A percentile compares a stretch with the other conserved stretches of the same genome.
Evolutionary conservation across 148 eudicot species (phyloP).

Genomic region (Arctostaphylos glauca): DNA sequence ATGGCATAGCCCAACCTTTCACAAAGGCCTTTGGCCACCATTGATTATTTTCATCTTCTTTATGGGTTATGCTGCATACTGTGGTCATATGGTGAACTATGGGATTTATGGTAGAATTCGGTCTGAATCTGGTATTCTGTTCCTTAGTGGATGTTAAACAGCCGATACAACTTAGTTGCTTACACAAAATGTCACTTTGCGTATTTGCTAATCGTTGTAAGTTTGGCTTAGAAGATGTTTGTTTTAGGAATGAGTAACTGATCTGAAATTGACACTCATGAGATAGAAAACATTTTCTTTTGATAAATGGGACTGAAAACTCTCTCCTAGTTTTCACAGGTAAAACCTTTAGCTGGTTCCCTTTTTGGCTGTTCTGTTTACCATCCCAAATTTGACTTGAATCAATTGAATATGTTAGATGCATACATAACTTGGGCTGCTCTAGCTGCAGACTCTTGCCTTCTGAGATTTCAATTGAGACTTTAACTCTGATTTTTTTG

Average conservation of each 20-base stretch:
- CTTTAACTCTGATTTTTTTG: no score
- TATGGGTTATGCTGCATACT: not conserved
- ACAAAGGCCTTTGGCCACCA: constrained; percentile 1
- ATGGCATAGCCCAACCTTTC: not conserved
- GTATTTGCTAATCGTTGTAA: not conserved
- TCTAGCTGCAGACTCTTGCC: no score
- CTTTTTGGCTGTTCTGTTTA: not conserved
- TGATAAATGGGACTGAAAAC: not conserved
- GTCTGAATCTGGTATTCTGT: not conserved
- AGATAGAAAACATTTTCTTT: not conserved
- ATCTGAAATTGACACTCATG: not conserved
- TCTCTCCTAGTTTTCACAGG: no score
- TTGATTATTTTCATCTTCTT: not conserved
- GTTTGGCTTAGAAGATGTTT: not conserved
- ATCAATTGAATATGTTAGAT: not conserved
- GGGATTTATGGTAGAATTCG: not conserved
- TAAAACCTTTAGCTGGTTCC: not conserved
- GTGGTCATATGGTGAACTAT: not conserved
- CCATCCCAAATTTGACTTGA: not conserved
- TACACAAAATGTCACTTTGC: not conserved
- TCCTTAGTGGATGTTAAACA: not conserved
- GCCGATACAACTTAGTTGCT: not conserved
- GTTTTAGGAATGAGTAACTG: not conserved
- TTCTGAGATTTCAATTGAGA: no score
- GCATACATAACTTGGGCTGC: no score